Conservation (phyloP, 352 stramenopile species). For the Sclerospora graminicola region DNA sequence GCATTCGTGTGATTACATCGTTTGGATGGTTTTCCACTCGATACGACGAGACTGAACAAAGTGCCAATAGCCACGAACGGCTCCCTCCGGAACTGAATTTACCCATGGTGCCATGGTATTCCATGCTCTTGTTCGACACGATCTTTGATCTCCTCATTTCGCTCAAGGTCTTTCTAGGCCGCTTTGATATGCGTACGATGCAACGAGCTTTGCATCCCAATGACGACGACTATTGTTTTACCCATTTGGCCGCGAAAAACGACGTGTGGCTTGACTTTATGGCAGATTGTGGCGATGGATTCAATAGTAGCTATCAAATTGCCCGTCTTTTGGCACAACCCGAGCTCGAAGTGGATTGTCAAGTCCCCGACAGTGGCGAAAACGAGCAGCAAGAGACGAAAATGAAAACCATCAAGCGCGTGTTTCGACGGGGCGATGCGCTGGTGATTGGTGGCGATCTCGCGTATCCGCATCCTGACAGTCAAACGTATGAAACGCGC, state of each 20-base stretch:
- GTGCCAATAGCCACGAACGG: conserved; percentile 43
- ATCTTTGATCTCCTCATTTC: conserved; percentile 89
- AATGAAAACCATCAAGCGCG: conserved; percentile 28
- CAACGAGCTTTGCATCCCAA: conserved; percentile 74
- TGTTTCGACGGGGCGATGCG: conserved; percentile 77
- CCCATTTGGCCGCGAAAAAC: conserved; percentile 67
- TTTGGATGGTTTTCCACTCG: conserved; percentile 61
- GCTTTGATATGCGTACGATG: conserved; percentile 86
- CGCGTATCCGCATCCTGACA: conserved; percentile 85
- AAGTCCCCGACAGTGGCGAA: conserved; percentile 11
- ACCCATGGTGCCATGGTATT: conserved; percentile 92
- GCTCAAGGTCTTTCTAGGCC: conserved; percentile 89
- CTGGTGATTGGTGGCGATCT: conserved; percentile 89
- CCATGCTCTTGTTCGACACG: conserved; percentile 88
- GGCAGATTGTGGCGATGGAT: conserved; percentile 89
- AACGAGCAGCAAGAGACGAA: conserved; percentile 17
- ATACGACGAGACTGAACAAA: conserved; percentile 20
- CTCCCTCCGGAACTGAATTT: conserved; percentile 65
- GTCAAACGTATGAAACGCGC: conserved; percentile 83
- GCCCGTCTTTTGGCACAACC: conserved; percentile 86
- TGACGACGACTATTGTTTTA: conserved; percentile 69
- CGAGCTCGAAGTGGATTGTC: conserved; percentile 65
- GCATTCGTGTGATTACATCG: conserved; percentile 61
- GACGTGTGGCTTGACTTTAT: conserved; percentile 93
- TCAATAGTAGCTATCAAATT: conserved; percentile 91